Conservation (phyloP, 2,329 filamentous ascomycete genomes). For the Ilyonectria robusta region DNA sequence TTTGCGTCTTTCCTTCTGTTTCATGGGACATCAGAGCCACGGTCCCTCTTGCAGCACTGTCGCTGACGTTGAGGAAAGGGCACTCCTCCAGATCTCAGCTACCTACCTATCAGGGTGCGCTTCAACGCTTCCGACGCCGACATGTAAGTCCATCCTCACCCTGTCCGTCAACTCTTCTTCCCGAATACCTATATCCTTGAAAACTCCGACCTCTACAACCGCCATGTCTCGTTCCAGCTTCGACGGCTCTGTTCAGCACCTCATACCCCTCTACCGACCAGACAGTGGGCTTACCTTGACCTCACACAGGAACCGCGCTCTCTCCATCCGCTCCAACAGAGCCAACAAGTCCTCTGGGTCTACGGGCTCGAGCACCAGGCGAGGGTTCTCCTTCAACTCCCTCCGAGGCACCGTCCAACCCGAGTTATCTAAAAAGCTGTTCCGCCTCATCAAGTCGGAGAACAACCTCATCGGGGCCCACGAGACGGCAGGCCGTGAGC, state of each 20-base stretch:
- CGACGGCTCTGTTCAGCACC: constrained; percentile 46
- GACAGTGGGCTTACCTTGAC: constrained; percentile 48
- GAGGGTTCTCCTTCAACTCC: constrained; percentile 88
- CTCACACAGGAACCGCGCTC: constrained; percentile 76
- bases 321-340: constrained; percentile 80
- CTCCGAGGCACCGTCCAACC: constrained; percentile 89
- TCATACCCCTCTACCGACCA: constrained; percentile 31
- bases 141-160: constrained; percentile 38
- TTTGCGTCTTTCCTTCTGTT: constrained; percentile 7
- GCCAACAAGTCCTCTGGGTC: constrained; percentile 57
- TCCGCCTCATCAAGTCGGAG: constrained; percentile 93
- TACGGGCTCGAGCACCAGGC: constrained; percentile 61
- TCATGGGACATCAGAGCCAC: constrained; percentile 5
- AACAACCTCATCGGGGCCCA: constrained; percentile 90
- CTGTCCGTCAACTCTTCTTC: neutral
- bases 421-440: constrained; percentile 90
- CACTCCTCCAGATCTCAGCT: constrained; percentile 14
- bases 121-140: constrained; percentile 19
- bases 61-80: constrained; percentile 40
- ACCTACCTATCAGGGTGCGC: too few relatives aligned
- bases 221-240: constrained; percentile 53
- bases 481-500: constrained; percentile 88
- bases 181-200: neutral
- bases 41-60: constrained; percentile 5
- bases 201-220: constrained; percentile 3